Percentiles rank a stretch among this genome's conserved stretches.
Conservation (phyloP, 1,139 yeast species). For the Wickerhamiella pararugosa region DNA sequence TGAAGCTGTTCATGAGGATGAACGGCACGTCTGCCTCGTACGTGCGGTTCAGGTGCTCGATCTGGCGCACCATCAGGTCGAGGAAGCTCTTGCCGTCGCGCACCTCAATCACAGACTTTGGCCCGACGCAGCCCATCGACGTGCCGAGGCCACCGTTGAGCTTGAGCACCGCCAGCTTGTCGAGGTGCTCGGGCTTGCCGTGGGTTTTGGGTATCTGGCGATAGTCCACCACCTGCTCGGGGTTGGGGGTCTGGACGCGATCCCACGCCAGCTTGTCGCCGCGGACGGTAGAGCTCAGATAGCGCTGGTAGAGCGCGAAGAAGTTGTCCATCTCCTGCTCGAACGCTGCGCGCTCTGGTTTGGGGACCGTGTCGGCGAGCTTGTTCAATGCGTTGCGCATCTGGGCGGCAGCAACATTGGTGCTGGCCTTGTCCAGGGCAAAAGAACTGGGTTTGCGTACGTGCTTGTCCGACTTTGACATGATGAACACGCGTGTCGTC, state of each 20-base stretch:
- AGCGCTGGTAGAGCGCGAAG: conserved; percentile 85
- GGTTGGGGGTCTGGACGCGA: conserved; percentile 75
- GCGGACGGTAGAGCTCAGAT: conserved; percentile 75
- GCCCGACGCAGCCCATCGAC: conserved; percentile 99
- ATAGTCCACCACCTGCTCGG: conserved; percentile 81
- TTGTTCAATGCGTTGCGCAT: conserved; percentile 93
- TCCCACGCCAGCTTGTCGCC: conserved; percentile 88
- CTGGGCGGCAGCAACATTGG: conserved; percentile 92
- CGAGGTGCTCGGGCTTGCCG: conserved; percentile 35
- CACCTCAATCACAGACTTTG: conserved; percentile 94
- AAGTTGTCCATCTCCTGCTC: conserved; percentile 92
- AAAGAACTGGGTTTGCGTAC: conserved; percentile 17
- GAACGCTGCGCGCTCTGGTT: conserved; percentile 43
- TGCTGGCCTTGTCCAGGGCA: conserved; percentile 90
- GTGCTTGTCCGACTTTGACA: background rate
- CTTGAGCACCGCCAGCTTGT: conserved; percentile 86
- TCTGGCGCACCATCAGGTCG: conserved; percentile 91
- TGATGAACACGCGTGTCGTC: background rate
- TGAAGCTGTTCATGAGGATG: conserved; percentile 94
- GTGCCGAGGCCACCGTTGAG: conserved; percentile 98
- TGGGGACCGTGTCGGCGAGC: conserved; percentile 58
- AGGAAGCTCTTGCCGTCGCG: conserved; percentile 96
- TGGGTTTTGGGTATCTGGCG: conserved; percentile 27
- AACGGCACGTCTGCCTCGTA: conserved; percentile 90
- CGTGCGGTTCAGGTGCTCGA: conserved; percentile 84